Evolutionary conservation across 1,284 basidiomycete genomes (phyloP), one percentile per base, ranked within the genome.

Genomic region (Apiotrichum porosum): DNA sequence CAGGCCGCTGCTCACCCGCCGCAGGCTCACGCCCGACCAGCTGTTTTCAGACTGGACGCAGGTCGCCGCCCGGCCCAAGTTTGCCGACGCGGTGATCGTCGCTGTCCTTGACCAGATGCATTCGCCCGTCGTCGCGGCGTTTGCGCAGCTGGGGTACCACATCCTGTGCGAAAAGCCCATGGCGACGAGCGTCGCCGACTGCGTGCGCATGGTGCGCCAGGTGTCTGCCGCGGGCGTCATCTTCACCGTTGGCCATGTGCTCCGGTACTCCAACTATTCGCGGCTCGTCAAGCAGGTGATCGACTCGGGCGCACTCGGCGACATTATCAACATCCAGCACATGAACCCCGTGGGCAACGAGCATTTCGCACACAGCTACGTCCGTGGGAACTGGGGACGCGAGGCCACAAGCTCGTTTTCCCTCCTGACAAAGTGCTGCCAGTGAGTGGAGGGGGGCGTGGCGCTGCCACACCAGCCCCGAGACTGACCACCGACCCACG

Each of bases 111-210:
- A 91, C 62, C 73, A 79, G 36, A 78, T 88, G 78, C 88, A 91
- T 62, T 76, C 79, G 30, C 82, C 85, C 54, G 82, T 88, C 12
- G 81, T 83, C 0, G 62, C 80, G 9, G 85, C 83, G 0, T 90
- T 89, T 69, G 82, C 83, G 1, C 78, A 77, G 45, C 85, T 86
- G 62, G 86, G 87, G 1, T 91, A 90, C 65, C 82, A 89, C 63
- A 86, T 91, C 48, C 77, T 91, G 22, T 89, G 88, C 66, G 88
- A 91, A 77, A 91, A 91, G 67, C 88, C 88, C 0, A 88, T 91
- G 85, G 86, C 87, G 1, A 89, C 86, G 2, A 79, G 68, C 44
- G 63, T 86, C 34, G 75, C 78, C 42, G 86, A 88, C 53, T 86
- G 88, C 54, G 69, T 90, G 42, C 76, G 74, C 63, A 90, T 91